These are phyloP conservation scores for Lasiosphaeris hirsuta DNA, from an alignment of 495 filamentous ascomycete genomes.

Conservation along the genomic window DNA sequence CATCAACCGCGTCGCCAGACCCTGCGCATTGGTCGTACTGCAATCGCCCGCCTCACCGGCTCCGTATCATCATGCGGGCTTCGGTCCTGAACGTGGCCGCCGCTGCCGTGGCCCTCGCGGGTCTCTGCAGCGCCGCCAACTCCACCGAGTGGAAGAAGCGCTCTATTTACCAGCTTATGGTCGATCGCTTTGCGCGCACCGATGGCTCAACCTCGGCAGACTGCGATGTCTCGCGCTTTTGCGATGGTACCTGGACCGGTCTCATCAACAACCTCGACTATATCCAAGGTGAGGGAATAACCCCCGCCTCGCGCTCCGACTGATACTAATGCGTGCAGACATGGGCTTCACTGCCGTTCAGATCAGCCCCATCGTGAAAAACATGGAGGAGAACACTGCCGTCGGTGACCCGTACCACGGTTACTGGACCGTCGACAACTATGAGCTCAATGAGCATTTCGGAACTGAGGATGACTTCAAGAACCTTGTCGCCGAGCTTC, in stretches of 20 bases:
- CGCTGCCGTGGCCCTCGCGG: conserved; percentile 26
- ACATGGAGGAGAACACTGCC: conserved; percentile 49
- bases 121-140: conserved; percentile 24
- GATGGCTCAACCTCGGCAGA: conserved; percentile 57
- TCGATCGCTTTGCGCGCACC: conserved; percentile 68
- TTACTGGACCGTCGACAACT: conserved; percentile 69
- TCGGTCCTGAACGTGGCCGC: conserved; percentile 21
- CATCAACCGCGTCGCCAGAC: too few species aligned
- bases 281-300: conserved; percentile 25
- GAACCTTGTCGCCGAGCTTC: conserved; percentile 56
- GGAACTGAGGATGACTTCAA: conserved; percentile 64
- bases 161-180: conserved; percentile 72
- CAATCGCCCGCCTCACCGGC: too few species aligned
- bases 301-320: not conserved
- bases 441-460: conserved; percentile 60
- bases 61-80: conserved; percentile 18
- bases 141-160: conserved; percentile 55
- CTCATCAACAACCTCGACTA: conserved; percentile 34
- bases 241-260: conserved; percentile 65
- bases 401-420: conserved; percentile 66
- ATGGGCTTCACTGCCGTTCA: conserved; percentile 82
- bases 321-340: conserved; percentile 48
- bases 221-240: conserved; percentile 60
- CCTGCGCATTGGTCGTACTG: too few species aligned
- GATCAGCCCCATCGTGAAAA: conserved; percentile 72